Evolutionary conservation across 352 stramenopile species (phyloP).

Genomic region (Globisporangium rhizosaccharum): DNA sequence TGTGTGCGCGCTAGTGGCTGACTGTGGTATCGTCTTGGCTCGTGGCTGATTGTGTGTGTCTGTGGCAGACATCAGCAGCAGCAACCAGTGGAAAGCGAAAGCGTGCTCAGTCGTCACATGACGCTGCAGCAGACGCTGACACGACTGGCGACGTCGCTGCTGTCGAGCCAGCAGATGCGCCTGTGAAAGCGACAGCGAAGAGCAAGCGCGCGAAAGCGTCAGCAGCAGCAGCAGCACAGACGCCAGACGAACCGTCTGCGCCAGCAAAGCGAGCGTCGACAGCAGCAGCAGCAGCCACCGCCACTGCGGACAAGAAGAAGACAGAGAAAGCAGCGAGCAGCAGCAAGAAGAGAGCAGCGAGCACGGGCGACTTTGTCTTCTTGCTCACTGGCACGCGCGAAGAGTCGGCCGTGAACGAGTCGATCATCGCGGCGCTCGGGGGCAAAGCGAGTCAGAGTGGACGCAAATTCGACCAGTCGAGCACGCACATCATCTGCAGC

Average conservation of each 20-base stretch:
- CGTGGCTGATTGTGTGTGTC: not conserved
- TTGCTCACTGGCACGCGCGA: conserved; percentile 72
- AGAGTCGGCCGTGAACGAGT: conserved; percentile 67
- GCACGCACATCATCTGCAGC: conserved; percentile 85
- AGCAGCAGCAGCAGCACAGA: conserved; percentile 1
- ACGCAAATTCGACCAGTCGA: conserved; percentile 59
- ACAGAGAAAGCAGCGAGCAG: conserved; percentile 8
- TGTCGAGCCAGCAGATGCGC: not conserved
- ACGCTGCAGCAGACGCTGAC: not conserved
- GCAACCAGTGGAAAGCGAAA: conserved; percentile 12
- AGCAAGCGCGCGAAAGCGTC: conserved; percentile 7
- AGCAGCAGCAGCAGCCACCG: conserved; percentile 4
- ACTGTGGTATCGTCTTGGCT: not conserved
- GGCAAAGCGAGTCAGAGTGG: conserved; percentile 57
- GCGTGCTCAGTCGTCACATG: conserved; percentile 3
- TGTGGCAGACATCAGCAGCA: not conserved
- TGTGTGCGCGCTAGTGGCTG: not conserved
- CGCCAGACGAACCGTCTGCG: not conserved
- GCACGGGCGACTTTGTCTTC: conserved; percentile 29
- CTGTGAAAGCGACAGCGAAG: not conserved
- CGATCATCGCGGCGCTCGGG: conserved; percentile 63
- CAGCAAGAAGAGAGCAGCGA: not conserved
- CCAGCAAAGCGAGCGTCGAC: not conserved
- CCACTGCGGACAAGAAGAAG: conserved; percentile 9
- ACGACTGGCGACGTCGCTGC: not conserved